Evolutionary conservation across 108 stramenopile genomes (phyloP), one percentile per base, ranked within the genome.

Genomic region (Cyclotella sp.): DNA sequence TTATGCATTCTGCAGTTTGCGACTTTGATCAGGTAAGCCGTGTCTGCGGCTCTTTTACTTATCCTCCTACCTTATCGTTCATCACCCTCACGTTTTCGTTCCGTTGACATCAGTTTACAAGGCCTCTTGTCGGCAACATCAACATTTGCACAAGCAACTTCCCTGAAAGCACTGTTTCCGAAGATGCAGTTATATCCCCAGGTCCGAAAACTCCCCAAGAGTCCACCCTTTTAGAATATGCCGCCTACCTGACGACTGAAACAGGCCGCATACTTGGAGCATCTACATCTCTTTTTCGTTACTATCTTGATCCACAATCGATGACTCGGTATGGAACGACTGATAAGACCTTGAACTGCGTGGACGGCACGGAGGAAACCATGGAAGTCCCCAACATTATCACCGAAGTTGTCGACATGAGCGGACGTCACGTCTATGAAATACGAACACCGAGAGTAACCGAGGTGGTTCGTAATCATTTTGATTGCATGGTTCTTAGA

Each of bases 391-490:
- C 79, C 0, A 80, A 80, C 39, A 64, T 74, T 39, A 74, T 80
- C 26, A 41, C 30, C 30, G 79, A 80, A 58, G 52, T 43, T 26
- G 34, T 65, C 24, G 60, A 69, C 49, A 30, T 44, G 42, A 29
- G n/a, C 14, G 79, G 73, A 0, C 55, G 70, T 58, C 57, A 55
- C 44, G 73, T 47, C 45, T 80, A 68, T 26, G 88, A 91, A 75
- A 73, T 93, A 41, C 86, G 90, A n/a, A 93, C 90, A 9, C 90
- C 93, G 12, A 88, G 83, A 26, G 89, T 91, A 2, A 49, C 75
- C 19, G 88, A 89, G 66, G 89, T 91, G 18, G 90, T 90, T 21
- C 80, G 89, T 27, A 92, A 94, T 78, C 91, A 94, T 40, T 94
- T 94, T 70, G 86, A 88, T 67, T 94, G 93, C 60, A 89, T 92